Evolutionary conservation across 768 basidiomycete species (phyloP).

Genomic region (Mycena leptocephala): DNA sequence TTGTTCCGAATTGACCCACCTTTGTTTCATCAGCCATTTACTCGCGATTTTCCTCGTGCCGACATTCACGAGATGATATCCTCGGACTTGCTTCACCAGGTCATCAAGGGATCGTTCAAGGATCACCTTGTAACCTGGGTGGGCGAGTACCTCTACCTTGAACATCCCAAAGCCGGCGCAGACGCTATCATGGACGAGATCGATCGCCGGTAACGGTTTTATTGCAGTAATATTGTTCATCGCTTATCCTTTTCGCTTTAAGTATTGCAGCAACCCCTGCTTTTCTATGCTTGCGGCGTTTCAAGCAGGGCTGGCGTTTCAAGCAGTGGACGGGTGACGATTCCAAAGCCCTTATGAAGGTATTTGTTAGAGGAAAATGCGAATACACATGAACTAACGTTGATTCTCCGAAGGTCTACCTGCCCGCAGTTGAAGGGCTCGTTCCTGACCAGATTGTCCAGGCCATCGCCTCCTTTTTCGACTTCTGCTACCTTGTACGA

Average conservation of each 20-base stretch:
- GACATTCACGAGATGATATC: slow-evolving; percentile 47
- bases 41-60: slow-evolving; percentile 39
- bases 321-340: slow-evolving; percentile 57
- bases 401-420: slow-evolving; percentile 33
- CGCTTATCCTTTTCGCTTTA: not conserved
- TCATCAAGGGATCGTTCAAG: slow-evolving; percentile 46
- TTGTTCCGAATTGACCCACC: too few relatives aligned
- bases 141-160: slow-evolving; percentile 37
- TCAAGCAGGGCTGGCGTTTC: slow-evolving; percentile 48
- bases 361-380: not conserved
- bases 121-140: slow-evolving; percentile 52
- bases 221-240: not conserved
- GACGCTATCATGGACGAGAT: slow-evolving; percentile 51
- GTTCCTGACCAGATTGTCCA: slow-evolving; percentile 36
- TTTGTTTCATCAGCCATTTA: too few relatives aligned
- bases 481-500: slow-evolving; percentile 45
- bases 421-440: slow-evolving; percentile 36
- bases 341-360: slow-evolving; percentile 42
- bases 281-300: slow-evolving; percentile 41
- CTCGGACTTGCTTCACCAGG: slow-evolving; percentile 48
- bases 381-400: too few relatives aligned
- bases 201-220: slow-evolving; percentile 45
- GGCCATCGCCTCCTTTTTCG: slow-evolving; percentile 34
- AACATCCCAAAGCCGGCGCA: slow-evolving; percentile 24
- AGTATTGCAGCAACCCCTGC: slow-evolving; percentile 32